Evolutionary conservation across 257 asterid species (phyloP), one percentile per base, ranked within the genome.

Genomic region (Solanum paucissectum): DNA sequence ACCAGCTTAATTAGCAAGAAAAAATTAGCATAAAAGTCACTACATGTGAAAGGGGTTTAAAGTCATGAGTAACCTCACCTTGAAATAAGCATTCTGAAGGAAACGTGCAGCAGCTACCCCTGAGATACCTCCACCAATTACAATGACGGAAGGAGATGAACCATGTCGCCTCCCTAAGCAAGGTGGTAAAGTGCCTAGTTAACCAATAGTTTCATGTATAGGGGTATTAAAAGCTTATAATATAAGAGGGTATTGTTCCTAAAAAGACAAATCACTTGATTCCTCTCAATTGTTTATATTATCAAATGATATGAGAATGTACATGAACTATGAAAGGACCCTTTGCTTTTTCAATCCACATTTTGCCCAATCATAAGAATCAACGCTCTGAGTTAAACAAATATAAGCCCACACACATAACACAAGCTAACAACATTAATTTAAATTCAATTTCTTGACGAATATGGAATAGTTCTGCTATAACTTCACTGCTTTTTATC

Each of bases 61-160:
- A 84, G 66, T 25, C 46, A 87, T 16, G 88, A 88, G 18, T 82
- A 40, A 36, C 9, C 83, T 52, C 36, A 95, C 99, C 95, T 96
- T 94, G 91, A 95, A 92, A 84, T 98, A 93, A 88, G 98, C 98
- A 92, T 93, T 91, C n/a, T 94, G 98, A 75, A 97, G 95, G 92
- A 90, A 91, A 60, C 89, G 94, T 3, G 98, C 98, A 8, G 99
- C 98, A 87, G 99, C 98, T 90, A 97, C 90, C 88, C 99, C 99
- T 46, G 99, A 97, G 88, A 97, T 96, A 85, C 99, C 99, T 88
- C 97, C 99, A 87, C 99, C 99, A 92, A 97, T 88, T 89, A 97
- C 94, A 85, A 97, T 91, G 75, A 97, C 98, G 11, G 96, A 91
- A 29, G 98, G 99, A n/a, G 85, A 72, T 83, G 94, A 88, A 89